These are phyloP conservation scores for Colletotrichum karsti DNA, from an alignment of 2,329 filamentous ascomycete species.

Conservation along the genomic window DNA sequence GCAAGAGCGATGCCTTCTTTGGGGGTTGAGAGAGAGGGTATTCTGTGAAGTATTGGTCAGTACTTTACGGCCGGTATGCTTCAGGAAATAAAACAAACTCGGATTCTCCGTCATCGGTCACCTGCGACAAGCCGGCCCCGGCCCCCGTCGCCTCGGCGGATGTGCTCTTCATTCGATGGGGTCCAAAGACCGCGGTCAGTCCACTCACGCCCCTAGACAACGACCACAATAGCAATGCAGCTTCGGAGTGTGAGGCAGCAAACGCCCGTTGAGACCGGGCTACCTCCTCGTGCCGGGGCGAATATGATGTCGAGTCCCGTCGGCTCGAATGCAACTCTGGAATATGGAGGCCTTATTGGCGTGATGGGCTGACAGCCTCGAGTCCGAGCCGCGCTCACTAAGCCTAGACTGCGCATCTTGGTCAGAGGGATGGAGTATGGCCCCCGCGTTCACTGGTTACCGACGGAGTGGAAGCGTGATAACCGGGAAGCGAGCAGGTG, in stretches of 20 bases:
- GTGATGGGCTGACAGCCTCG: background rate
- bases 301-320: background rate
- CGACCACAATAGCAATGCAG: background rate
- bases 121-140: background rate
- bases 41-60: background rate
- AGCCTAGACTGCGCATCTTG: background rate
- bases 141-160: background rate
- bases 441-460: background rate
- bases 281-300: background rate
- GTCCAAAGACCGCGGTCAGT: background rate
- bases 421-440: background rate
- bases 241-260: background rate
- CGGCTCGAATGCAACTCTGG: background rate
- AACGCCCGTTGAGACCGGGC: background rate
- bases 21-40: background rate
- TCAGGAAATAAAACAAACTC: background rate
- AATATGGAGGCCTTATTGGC: background rate
- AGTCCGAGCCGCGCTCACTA: background rate
- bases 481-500: background rate
- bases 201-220: background rate
- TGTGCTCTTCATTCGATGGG: background rate
- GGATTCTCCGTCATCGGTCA: background rate
- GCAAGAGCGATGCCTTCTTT: background rate
- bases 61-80: background rate
- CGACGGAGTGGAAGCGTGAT: slow-evolving; percentile 5